A percentile compares a stretch with the other conserved stretches of the same genome.
phyloP scores from a whole-genome alignment of 257 asterid genomes.

The Perilla frutescens region DNA sequence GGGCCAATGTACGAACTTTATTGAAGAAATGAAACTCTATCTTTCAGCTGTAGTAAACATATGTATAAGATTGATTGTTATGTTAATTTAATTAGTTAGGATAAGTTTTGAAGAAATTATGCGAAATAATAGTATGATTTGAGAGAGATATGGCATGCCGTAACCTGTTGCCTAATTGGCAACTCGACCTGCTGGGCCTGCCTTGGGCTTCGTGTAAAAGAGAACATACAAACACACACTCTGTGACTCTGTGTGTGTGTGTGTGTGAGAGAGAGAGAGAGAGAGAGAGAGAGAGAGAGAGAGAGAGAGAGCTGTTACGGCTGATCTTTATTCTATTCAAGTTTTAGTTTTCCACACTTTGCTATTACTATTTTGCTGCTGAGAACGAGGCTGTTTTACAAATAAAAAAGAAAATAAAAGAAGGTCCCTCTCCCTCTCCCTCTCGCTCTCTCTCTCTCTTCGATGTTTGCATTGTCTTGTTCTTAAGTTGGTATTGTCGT shows the following conservation, averaged over 20 bases:
- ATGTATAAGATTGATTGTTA: background rate
- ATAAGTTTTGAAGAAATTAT: background rate
- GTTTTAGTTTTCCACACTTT: constrained; percentile 51
- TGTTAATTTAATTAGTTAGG: background rate
- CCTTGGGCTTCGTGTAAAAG: constrained; percentile 50
- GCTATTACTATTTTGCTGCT: constrained; percentile 57
- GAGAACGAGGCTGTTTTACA: constrained; percentile 59
- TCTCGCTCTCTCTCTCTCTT: constrained; percentile 24
- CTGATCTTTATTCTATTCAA: constrained; percentile 80
- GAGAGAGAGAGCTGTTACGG: constrained; percentile 36
- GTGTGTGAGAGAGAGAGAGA: too few species aligned
- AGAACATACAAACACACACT: constrained; percentile 32
- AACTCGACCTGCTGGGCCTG: constrained; percentile 44
- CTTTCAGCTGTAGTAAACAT: background rate
- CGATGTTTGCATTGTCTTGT: constrained; percentile 37
- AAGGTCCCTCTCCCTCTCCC: constrained; percentile 16
- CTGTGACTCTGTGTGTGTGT: constrained; percentile 40
- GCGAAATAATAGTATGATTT: background rate
- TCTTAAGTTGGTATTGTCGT: constrained; percentile 43
- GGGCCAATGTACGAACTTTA: background rate
- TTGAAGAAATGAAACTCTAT: background rate
- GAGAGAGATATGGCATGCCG: constrained; percentile 46
- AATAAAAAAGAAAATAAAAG: constrained; percentile 31
- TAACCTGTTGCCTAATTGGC: constrained; percentile 41
- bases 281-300: constrained; percentile 38